Evolutionary conservation across 371 early-diverging fungal species (phyloP).

Genomic region (Mucor lusitanicus): DNA sequence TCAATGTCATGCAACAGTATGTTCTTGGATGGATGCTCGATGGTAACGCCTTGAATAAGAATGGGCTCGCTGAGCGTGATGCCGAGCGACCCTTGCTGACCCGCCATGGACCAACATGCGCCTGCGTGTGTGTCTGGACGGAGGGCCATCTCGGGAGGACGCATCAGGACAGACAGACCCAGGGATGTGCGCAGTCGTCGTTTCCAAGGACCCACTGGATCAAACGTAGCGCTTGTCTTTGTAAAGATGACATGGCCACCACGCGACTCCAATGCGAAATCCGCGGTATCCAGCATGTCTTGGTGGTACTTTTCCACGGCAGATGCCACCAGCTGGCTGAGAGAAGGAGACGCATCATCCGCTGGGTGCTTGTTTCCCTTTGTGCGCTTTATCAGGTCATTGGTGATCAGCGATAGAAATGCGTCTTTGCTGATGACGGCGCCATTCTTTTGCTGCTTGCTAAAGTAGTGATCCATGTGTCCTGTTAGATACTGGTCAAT

Average conservation of each 20-base stretch:
- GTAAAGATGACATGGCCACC: constrained; percentile 65
- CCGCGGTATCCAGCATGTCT: constrained; percentile 60
- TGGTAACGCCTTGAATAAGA: constrained; percentile 5
- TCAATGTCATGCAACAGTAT: not conserved
- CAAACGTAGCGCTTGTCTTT: constrained; percentile 42
- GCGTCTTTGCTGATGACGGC: constrained; percentile 13
- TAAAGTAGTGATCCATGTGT: constrained; percentile 3
- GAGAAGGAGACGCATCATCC: not conserved
- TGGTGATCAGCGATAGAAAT: constrained; percentile 10
- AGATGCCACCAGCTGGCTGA: constrained; percentile 31
- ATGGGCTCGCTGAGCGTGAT: constrained; percentile 15
- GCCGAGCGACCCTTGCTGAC: constrained; percentile 4
- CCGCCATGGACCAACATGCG: constrained; percentile 20
- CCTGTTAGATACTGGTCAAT: constrained; percentile 5
- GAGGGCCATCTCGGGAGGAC: constrained; percentile 12
- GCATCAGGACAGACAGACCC: not conserved
- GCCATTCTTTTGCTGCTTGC: constrained; percentile 10
- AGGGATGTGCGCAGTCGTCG: not conserved
- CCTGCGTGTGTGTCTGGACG: not conserved
- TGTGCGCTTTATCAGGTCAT: not conserved
- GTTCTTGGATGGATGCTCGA: constrained; percentile 12
- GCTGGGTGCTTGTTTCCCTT: not conserved
- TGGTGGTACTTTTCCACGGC: constrained; percentile 50
- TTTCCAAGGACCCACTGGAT: not conserved
- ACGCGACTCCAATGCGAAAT: constrained; percentile 70